phyloP scores from a whole-genome alignment of 805 yeast genomes.

The Hanseniaspora jakobsenii region DNA sequence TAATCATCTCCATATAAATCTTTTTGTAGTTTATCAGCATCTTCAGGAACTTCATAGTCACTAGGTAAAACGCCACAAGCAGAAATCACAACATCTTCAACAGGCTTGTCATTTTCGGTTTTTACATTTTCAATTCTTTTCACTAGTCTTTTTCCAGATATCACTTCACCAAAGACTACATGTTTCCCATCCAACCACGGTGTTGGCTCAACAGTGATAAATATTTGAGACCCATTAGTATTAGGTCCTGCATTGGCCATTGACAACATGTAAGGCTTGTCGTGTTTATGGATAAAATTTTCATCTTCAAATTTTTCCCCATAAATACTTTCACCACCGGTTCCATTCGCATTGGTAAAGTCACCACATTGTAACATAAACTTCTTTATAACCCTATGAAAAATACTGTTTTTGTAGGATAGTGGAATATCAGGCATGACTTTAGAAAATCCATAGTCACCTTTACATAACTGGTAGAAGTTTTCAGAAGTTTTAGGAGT shows the following conservation, averaged over 20 bases:
- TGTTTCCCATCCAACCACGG: slow-evolving; percentile 70
- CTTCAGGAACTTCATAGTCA: slow-evolving; percentile 39
- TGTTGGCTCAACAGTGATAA: slow-evolving; percentile 67
- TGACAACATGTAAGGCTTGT: slow-evolving; percentile 69
- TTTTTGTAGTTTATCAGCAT: slow-evolving; percentile 36
- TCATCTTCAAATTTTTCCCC: slow-evolving; percentile 70
- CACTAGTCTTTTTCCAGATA: slow-evolving; percentile 69
- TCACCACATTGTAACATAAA: slow-evolving; percentile 99
- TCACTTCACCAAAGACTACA: slow-evolving; percentile 87
- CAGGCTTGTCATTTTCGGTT: slow-evolving; percentile 62
- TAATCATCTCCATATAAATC: slow-evolving; percentile 80
- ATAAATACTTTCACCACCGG: slow-evolving; percentile 90
- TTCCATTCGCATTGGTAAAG: slow-evolving; percentile 85
- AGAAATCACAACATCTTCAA: slow-evolving; percentile 52
- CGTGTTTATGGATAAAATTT: slow-evolving; percentile 63
- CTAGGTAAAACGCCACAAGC: slow-evolving; percentile 68
- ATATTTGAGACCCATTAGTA: slow-evolving; percentile 96
- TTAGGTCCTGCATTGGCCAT: slow-evolving; percentile 99
- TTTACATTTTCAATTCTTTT: slow-evolving; percentile 62
- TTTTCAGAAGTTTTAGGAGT: slow-evolving; percentile 87
- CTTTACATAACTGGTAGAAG: slow-evolving; percentile 79
- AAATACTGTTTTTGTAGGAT: slow-evolving; percentile 63
- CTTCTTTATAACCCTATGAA: slow-evolving; percentile 96
- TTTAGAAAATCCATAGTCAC: slow-evolving; percentile 48
- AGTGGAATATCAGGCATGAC: slow-evolving; percentile 38